These are phyloP conservation scores for Boeremia lycopersici DNA, from an alignment of 2,329 filamentous ascomycete genomes.

Conservation along the genomic window DNA sequence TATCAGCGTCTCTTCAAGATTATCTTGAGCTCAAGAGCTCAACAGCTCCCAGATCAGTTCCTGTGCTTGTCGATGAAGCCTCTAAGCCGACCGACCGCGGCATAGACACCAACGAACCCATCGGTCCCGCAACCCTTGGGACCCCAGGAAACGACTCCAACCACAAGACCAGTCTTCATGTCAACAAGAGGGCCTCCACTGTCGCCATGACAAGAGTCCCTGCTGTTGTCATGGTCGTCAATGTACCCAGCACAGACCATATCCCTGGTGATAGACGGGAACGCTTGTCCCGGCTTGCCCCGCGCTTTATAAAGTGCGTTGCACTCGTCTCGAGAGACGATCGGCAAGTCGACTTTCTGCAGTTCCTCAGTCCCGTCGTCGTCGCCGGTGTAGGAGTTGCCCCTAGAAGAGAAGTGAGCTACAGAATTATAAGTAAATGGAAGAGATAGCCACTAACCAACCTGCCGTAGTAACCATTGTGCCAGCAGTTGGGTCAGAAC, in stretches of 20 bases:
- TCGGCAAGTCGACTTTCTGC: background rate
- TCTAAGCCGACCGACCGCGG: background rate
- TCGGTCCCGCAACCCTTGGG: background rate
- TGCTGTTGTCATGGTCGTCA: background rate
- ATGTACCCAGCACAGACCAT: constrained; percentile 1
- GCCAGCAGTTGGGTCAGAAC: constrained; percentile 28
- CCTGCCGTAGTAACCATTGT: constrained; percentile 27
- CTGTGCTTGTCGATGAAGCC: background rate
- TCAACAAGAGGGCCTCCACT: background rate
- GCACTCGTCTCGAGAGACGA: background rate
- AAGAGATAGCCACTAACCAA: constrained; percentile 18
- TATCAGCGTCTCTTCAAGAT: too few relatives aligned
- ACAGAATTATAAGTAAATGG: background rate
- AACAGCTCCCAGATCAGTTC: background rate
- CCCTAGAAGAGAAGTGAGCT: background rate
- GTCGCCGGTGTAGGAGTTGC: background rate
- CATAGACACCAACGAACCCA: background rate
- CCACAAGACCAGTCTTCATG: background rate
- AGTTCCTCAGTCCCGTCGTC: background rate
- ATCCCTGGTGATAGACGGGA: background rate
- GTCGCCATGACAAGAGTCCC: background rate
- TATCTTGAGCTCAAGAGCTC: background rate
- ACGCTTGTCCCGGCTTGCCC: too few relatives aligned
- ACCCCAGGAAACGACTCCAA: background rate
- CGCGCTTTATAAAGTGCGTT: background rate